Base-by-base conservation (phyloP, 2,329 filamentous ascomycete species). In the Pseudogymnoascus sp. region DNA sequence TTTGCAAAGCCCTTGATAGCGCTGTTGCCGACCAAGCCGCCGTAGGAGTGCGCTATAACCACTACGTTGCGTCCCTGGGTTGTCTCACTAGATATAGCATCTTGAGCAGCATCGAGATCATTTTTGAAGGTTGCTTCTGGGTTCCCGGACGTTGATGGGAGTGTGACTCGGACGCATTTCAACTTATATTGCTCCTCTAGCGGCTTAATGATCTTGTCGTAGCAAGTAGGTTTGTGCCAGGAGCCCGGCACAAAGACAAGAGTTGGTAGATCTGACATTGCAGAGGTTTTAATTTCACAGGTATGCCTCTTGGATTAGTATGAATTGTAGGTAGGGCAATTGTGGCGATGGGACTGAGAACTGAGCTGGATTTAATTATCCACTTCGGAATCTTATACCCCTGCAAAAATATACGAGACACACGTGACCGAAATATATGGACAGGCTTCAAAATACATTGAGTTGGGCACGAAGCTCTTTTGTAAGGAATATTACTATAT, bases 41-140 rank as follows among this genome's bases (percentile, higher is more conserved):
- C 77, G 59, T 78, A 79, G 0, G 76, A 78, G 62, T 78, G 77
- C 3, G 72, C 72, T 9, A 78, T 66, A 6, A 79, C 69, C 4
- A 79, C 67, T 0, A 78, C 76, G 62, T 78, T 66, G 28, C 68
- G 69, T 2, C 73, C 74, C n/a, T 71, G 64, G 14, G 65, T 67
- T 16, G 68, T 72, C 47, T 76, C 70, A 37, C 62, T 61, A 22
- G 66, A 63, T 33, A 76, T 71, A 4, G 66, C 66, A 16, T 65
- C 67, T 35, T 73, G 72, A 16, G 74, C 71, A 3, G 66, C 72
- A 30, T 73, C 70, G 20, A 76, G 67, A 63, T 77, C 74, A 62
- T 74, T 71, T 62, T 73, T 72, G 67, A 76, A 76, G 14, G 73
- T 71, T 30, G 68, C 68, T 3, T 65, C 60, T 60, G 69, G 74